Percentiles rank a stretch among this genome's conserved stretches.
phyloP scores from a whole-genome alignment of 2,329 filamentous ascomycete genomes.

The Sarocladium oryzae region DNA sequence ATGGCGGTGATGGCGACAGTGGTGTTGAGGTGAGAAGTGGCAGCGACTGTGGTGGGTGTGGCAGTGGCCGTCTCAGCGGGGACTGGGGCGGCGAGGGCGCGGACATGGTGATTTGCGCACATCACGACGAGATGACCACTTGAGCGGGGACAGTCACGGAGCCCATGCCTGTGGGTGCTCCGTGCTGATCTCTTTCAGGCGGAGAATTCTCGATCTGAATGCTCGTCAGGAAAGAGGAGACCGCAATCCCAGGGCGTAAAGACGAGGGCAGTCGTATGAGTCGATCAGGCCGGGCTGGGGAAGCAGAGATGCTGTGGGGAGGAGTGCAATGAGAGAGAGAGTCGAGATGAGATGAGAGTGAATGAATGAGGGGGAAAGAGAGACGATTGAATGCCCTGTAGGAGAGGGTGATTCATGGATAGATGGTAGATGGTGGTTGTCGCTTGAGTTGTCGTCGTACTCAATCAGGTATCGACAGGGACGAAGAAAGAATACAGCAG shows the following conservation, averaged over 20 bases:
- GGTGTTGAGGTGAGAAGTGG: not conserved
- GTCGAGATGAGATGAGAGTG: not conserved
- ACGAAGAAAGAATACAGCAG: not conserved
- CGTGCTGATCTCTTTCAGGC: conserved; percentile 2
- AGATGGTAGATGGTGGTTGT: too few species aligned
- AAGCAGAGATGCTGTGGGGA: not conserved
- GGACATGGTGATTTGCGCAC: conserved; percentile 28
- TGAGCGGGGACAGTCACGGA: not conserved
- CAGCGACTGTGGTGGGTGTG: conserved; percentile 18
- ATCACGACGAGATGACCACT: not conserved
- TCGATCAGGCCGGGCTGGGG: not conserved
- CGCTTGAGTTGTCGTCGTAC: too few species aligned
- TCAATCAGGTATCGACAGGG: too few species aligned
- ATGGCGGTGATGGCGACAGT: not conserved
- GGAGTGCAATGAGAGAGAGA: not conserved
- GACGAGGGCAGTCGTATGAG: conserved; percentile 4
- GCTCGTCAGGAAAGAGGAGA: not conserved
- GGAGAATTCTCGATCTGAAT: not conserved
- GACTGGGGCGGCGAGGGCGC: conserved; percentile 21
- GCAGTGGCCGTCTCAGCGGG: conserved; percentile 21
- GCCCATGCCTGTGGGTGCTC: conserved; percentile 8
- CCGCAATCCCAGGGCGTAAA: not conserved
- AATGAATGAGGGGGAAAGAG: not conserved
- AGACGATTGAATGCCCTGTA: not conserved
- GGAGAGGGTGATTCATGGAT: too few species aligned